These are phyloP conservation scores for Thelephora terrestris DNA, from an alignment of 1,284 basidiomycete genomes.

Conservation along the genomic window DNA sequence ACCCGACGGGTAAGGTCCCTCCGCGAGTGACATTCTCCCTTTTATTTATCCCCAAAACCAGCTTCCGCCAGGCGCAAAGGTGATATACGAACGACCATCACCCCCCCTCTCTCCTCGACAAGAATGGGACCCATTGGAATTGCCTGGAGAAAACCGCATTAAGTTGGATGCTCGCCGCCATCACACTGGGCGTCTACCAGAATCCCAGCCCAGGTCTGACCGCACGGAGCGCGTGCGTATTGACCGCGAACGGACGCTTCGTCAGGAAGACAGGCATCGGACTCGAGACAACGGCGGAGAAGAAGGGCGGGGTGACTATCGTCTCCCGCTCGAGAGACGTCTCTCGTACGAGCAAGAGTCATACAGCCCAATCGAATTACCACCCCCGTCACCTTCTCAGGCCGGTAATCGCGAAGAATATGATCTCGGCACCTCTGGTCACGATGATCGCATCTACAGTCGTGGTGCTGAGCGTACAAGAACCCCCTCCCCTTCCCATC, in stretches of 20 bases:
- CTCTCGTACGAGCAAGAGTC: constrained; percentile 1
- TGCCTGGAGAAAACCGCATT: too few species aligned
- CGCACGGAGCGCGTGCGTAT: background rate
- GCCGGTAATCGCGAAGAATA: constrained; percentile 3
- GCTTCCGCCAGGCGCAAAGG: too few species aligned
- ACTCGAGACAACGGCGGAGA: constrained; percentile 1
- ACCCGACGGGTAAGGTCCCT: too few species aligned
- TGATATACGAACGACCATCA: too few species aligned
- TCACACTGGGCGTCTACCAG: too few species aligned
- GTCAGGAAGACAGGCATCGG: background rate
- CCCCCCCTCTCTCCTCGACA: too few species aligned
- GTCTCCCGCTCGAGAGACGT: constrained; percentile 6
- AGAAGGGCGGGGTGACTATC: background rate
- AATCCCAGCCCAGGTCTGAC: background rate
- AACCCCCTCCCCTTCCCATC: background rate
- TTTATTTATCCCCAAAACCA: too few species aligned
- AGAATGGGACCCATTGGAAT: too few species aligned
- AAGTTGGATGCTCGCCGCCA: too few species aligned
- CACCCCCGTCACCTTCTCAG: constrained; percentile 3
- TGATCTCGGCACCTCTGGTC: constrained; percentile 5
- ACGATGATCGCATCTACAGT: constrained; percentile 4
- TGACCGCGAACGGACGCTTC: constrained; percentile 3
- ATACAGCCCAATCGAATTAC: constrained; percentile 1
- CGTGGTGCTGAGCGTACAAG: constrained; percentile 2
- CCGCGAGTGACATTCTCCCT: too few species aligned